phyloP scores from a whole-genome alignment of 352 stramenopile genomes.

The Pythium myriotylum region DNA sequence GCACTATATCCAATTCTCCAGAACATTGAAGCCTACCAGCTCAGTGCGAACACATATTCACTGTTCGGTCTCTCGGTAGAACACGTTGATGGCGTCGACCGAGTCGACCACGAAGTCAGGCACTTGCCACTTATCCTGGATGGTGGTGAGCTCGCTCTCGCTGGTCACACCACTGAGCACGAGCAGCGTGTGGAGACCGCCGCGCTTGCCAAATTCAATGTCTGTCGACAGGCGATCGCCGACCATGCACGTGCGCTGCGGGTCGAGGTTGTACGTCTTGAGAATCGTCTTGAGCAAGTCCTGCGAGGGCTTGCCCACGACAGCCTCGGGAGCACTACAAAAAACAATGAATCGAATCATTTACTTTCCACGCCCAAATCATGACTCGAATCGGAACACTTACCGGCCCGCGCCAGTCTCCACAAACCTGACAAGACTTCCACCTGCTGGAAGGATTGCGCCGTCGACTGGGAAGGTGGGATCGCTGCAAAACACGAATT shows the following conservation, averaged over 20 bases:
- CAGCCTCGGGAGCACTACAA: slow-evolving; percentile 69
- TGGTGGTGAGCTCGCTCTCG: slow-evolving; percentile 56
- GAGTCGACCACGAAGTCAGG: slow-evolving; percentile 73
- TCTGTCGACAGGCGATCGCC: slow-evolving; percentile 81
- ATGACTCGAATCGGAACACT: too few species aligned
- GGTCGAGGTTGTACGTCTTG: slow-evolving; percentile 62
- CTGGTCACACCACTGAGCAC: slow-evolving; percentile 76
- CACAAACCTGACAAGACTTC: slow-evolving; percentile 70
- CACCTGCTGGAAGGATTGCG: slow-evolving; percentile 71
- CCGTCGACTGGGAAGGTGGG: slow-evolving; percentile 75
- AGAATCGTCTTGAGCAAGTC: slow-evolving; percentile 82
- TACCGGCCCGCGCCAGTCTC: slow-evolving; percentile 69
- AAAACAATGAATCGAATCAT: too few species aligned
- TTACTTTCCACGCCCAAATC: too few species aligned
- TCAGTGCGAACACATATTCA: too few species aligned
- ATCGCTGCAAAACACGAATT: slow-evolving; percentile 45
- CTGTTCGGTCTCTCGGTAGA: too few species aligned
- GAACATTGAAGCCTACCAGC: too few species aligned
- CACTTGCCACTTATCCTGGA: slow-evolving; percentile 54
- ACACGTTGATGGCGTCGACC: slow-evolving; percentile 75
- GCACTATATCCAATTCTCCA: too few species aligned
- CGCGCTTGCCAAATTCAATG: slow-evolving; percentile 81
- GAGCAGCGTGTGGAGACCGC: slow-evolving; percentile 71
- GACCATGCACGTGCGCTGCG: slow-evolving; percentile 84
- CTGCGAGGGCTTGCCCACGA: slow-evolving; percentile 85